Percentiles rank a stretch among this genome's conserved stretches.
Evolutionary conservation across 2,329 filamentous ascomycete species (phyloP).

Genomic region (Trichoderma afroharzianum): DNA sequence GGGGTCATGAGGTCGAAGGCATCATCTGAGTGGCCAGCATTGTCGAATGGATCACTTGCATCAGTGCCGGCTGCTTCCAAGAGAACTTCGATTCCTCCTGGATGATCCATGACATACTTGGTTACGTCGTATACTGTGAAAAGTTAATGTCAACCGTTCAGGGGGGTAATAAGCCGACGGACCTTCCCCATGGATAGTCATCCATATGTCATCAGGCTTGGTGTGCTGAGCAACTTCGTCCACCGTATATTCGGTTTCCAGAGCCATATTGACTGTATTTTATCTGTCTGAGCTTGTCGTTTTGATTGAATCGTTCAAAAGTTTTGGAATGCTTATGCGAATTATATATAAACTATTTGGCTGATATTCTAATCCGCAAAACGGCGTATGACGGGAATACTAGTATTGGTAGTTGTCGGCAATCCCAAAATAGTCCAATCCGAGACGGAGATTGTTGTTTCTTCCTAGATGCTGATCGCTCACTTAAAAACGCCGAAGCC

Average conservation of each 20-base stretch:
- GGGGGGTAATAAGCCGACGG: not conserved
- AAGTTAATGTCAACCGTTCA: slow-evolving; percentile 18
- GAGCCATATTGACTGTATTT: not conserved
- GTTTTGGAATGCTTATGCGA: not conserved
- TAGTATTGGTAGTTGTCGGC: not conserved
- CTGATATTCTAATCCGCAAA: not conserved
- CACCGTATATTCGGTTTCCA: slow-evolving; percentile 23
- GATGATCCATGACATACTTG: slow-evolving; percentile 56
- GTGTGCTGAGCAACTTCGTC: slow-evolving; percentile 50
- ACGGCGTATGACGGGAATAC: not conserved
- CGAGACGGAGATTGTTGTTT: not conserved
- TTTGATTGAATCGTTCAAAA: not conserved
- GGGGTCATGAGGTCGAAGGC: not conserved
- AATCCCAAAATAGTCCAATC: not conserved
- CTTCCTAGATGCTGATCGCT: slow-evolving; percentile 4
- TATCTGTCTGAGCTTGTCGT: not conserved
- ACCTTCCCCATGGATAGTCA: slow-evolving; percentile 55
- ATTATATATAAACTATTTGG: not conserved
- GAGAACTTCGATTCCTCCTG: slow-evolving; percentile 73
- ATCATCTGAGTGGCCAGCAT: not conserved
- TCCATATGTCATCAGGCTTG: slow-evolving; percentile 47
- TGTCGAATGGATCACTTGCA: slow-evolving; percentile 74
- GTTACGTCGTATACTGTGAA: slow-evolving; percentile 54
- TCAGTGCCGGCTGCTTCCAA: slow-evolving; percentile 75
- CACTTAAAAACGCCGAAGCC: not conserved